Base-by-base conservation (phyloP, 805 yeast species). In the Yamadazyma paraphyllophila region DNA sequence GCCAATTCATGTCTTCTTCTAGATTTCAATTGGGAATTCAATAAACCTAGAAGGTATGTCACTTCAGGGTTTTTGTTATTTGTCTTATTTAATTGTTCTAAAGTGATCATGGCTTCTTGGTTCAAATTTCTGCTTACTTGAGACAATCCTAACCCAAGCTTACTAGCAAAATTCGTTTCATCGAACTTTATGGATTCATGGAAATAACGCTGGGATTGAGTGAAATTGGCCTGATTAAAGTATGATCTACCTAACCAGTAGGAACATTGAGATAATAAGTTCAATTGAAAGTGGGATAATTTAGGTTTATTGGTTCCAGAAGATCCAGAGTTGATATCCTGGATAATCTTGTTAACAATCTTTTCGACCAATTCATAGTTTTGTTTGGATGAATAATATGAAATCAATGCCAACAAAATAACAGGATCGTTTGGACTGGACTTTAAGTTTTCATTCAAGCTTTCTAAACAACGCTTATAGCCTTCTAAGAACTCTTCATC, bases 171-270 rank as follows among this genome's bases (percentile, higher is more conserved):
- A 55, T 87, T 87, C 40, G 67, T 73, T 32, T 82, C 87, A 58
- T 85, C 81, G 31, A 76, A 67, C 50, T 80, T 81, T 34, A 81
- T 75, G 5, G 97, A 81, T 47, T 81, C 88, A 50, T 83, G 83
- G 62, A 88, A 92, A 55, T 74, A 70, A 45, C 76, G 77, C 55
- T 88, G 87, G 0, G 98, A 84, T 48, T 77, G 77, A n/a, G 80
- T 77, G 57, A 73, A 80, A 55, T 90, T 88, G 1, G 70, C 66
- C 24, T 75, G 61, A 6, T 72, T 73, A 54, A 83, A 91, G 41
- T 79, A 73, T 13, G 86, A 83, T 62, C 98, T 78, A 3, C 89
- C 99, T 45, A 83, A 72, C 98, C 97, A 94, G 56, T 87, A 87
- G 2, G 72, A 58, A 42, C 67, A 57, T 47, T 62, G 67, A 1